These are phyloP conservation scores for Thinopyrum obtusiflorum DNA, from an alignment of 202 grass and related monocot species.

Conservation along the genomic window DNA sequence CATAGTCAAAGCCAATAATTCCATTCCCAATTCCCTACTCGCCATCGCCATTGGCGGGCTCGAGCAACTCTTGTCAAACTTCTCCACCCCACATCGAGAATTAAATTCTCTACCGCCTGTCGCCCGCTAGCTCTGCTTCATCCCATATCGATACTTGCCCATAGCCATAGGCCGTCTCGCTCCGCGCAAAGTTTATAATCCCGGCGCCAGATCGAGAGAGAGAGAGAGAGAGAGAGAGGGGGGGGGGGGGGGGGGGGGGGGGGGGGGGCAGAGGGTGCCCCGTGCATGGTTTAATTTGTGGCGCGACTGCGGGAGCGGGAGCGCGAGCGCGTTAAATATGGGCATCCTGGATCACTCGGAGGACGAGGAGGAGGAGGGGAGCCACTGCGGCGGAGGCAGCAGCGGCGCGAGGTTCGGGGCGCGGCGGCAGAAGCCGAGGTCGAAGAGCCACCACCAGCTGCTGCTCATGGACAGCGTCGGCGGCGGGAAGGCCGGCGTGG, in stretches of 20 bases:
- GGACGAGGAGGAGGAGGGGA: constrained; percentile 34
- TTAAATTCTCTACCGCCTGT: background rate
- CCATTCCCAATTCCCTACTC: background rate
- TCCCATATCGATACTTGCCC: background rate
- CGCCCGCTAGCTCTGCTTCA: background rate
- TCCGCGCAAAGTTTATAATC: constrained; percentile 24
- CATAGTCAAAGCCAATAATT: background rate
- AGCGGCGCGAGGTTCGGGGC: constrained; percentile 7
- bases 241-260: too few relatives aligned
- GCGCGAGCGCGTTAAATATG: constrained; percentile 31
- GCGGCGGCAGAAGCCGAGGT: constrained; percentile 26
- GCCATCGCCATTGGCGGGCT: background rate
- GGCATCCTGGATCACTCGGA: constrained; percentile 34
- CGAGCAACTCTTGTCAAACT: constrained; percentile 21
- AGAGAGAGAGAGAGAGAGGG: background rate
- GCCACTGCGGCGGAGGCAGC: background rate
- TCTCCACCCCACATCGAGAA: background rate
- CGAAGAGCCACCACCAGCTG: constrained; percentile 27
- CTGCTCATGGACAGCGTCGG: constrained; percentile 56
- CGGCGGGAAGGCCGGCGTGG: background rate
- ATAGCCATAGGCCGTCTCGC: background rate
- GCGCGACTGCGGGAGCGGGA: background rate
- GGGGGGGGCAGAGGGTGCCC: too few relatives aligned
- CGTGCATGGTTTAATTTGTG: constrained; percentile 27
- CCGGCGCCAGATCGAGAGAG: constrained; percentile 10